A percentile compares a stretch with the other conserved stretches of the same genome.
Conservation (phyloP, 1,284 basidiomycete genomes). For the Fomitopsis betulina region DNA sequence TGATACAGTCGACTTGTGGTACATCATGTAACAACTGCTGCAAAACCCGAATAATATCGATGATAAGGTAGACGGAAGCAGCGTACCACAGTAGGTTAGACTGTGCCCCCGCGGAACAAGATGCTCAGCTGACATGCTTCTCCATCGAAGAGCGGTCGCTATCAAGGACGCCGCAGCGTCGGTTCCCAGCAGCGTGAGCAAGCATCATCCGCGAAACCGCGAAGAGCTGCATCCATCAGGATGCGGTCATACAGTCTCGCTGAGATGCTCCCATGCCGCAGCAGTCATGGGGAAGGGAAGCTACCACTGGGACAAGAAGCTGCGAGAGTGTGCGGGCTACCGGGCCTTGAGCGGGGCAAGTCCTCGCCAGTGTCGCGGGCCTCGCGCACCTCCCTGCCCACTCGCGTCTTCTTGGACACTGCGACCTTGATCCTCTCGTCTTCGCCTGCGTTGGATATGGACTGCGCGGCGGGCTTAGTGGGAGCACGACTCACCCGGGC, state of each 20-base stretch:
- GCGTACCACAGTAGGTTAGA: neutral
- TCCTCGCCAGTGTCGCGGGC: slow-evolving; percentile 22
- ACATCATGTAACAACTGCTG: too few relatives aligned
- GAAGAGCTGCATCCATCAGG: neutral
- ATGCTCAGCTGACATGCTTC: neutral
- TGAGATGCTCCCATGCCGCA: neutral
- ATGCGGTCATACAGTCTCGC: neutral
- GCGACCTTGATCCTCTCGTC: slow-evolving; percentile 14
- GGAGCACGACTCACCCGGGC: neutral
- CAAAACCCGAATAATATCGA: too few relatives aligned
- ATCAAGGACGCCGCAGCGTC: neutral
- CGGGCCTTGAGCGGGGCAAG: slow-evolving; percentile 20
- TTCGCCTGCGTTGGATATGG: neutral
- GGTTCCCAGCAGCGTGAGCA: neutral
- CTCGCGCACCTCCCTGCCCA: slow-evolving; percentile 20
- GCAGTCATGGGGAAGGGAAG: neutral
- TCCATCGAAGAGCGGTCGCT: neutral
- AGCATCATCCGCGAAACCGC: neutral
- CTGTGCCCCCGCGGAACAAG: neutral
- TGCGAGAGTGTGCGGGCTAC: neutral
- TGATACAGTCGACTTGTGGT: too few relatives aligned
- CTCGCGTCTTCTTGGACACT: slow-evolving; percentile 14
- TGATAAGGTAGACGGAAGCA: too few relatives aligned
- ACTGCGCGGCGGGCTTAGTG: neutral
- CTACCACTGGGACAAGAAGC: too few relatives aligned